A percentile compares a stretch with the other conserved stretches of the same genome.
Conservation (phyloP, 352 stramenopile species). For the Globisporangium cylindrosporum region DNA sequence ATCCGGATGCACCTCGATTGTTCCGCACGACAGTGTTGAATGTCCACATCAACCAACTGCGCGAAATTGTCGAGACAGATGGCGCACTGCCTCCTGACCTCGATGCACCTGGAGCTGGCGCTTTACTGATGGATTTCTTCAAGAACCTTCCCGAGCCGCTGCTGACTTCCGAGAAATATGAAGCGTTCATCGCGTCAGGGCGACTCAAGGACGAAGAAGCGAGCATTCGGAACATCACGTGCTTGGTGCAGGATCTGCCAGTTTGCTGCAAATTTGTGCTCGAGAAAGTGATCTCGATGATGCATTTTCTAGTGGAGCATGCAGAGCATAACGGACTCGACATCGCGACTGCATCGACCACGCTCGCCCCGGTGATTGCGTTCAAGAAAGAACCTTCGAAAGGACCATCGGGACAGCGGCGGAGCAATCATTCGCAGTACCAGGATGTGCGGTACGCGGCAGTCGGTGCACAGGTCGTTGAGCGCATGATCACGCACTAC, state of each 20-base stretch:
- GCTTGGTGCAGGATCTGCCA: slow-evolving; percentile 74
- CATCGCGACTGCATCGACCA: slow-evolving; percentile 49
- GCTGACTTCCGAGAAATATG: slow-evolving; percentile 76
- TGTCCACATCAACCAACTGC: slow-evolving; percentile 64
- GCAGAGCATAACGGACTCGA: slow-evolving; percentile 65
- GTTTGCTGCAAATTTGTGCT: slow-evolving; percentile 67
- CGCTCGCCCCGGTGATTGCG: slow-evolving; percentile 72
- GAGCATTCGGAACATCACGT: slow-evolving; percentile 75
- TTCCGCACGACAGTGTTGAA: slow-evolving; percentile 80
- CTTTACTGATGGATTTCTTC: slow-evolving; percentile 76
- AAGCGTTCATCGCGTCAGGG: slow-evolving; percentile 73
- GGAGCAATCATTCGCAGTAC: slow-evolving; percentile 52
- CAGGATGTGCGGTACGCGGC: slow-evolving; percentile 76
- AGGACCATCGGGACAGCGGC: slow-evolving; percentile 31
- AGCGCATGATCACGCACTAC: slow-evolving; percentile 77
- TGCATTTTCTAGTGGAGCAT: slow-evolving; percentile 71
- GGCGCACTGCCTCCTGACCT: slow-evolving; percentile 55
- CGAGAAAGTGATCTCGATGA: slow-evolving; percentile 63
- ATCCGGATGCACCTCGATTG: slow-evolving; percentile 61
- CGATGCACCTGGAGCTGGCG: slow-evolving; percentile 60
- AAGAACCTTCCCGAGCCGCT: slow-evolving; percentile 74
- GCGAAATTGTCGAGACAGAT: slow-evolving; percentile 72
- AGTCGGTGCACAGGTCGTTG: slow-evolving; percentile 69
- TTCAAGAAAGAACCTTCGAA: slow-evolving; percentile 66
- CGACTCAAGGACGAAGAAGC: slow-evolving; percentile 69